Evolutionary conservation across 2,329 filamentous ascomycete species (phyloP).

Genomic region (Magnaporthiopsis poae): DNA sequence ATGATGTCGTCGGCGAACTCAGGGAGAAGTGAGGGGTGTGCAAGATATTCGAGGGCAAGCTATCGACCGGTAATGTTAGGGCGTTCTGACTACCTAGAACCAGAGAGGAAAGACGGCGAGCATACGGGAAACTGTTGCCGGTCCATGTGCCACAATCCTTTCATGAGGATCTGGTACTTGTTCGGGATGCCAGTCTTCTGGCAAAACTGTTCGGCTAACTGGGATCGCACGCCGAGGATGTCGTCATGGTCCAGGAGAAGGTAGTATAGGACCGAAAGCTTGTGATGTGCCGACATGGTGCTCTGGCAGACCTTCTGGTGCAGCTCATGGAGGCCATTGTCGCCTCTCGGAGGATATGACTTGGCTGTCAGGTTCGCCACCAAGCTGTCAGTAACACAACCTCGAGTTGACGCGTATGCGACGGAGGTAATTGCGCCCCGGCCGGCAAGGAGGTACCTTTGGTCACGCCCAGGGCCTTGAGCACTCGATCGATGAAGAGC

Average conservation of each 20-base stretch:
- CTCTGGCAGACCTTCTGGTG: conserved; percentile 60
- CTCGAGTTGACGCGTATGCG: background rate
- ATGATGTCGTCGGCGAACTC: conserved; percentile 80
- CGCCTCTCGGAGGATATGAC: conserved; percentile 64
- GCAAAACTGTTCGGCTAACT: conserved; percentile 49
- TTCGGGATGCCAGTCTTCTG: conserved; percentile 55
- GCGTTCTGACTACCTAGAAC: background rate
- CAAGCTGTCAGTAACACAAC: background rate
- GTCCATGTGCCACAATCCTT: conserved; percentile 74
- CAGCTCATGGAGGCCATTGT: conserved; percentile 56
- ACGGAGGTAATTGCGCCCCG: background rate
- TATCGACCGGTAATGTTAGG: conserved; percentile 20
- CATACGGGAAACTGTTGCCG: conserved; percentile 55
- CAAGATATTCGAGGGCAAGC: conserved; percentile 63
- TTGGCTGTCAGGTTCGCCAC: conserved; percentile 35
- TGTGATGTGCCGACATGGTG: conserved; percentile 60
- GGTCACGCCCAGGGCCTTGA: conserved; percentile 58
- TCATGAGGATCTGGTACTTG: conserved; percentile 71
- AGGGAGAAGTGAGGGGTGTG: conserved; percentile 67
- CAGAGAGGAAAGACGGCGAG: background rate
- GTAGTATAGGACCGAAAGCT: conserved; percentile 76
- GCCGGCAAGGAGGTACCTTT: conserved; percentile 43
- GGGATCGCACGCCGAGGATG: conserved; percentile 35
- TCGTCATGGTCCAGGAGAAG: conserved; percentile 65
- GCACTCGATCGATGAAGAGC: conserved; percentile 71